Evolutionary conservation across 768 basidiomycete genomes (phyloP), one percentile per base, ranked within the genome.

Genomic region (Dioszegia crocea): DNA sequence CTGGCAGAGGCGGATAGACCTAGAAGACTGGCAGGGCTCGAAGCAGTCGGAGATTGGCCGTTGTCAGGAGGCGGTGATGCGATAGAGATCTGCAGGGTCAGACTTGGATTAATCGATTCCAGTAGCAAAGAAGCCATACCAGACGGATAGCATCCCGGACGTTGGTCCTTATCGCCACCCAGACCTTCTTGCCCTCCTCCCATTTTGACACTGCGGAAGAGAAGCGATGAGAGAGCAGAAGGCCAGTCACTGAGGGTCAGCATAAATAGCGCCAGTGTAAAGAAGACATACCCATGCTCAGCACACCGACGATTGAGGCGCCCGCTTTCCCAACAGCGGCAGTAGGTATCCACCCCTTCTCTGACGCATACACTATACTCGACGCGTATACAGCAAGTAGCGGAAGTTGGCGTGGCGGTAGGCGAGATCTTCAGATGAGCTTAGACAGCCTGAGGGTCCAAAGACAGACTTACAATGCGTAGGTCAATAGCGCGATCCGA

Each of bases 151-250:
- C 76, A 61, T 74, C 71, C 26, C 74, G 27, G 9, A 75, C 66
- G 24, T 64, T 60, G 1, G 59, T 63, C 24, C 68, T 59, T 0
- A 75, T 59, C 24, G 53, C 70, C 17, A 67, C 63, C 76, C 76
- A 77, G 0, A 71, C 66, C 49, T 67, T 68, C 53, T 70, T 74
- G 4, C 76, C 76, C 36, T 73, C 69, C 19, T 74, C 71, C 74
- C 74, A 77, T 49, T 73, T 74, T 0, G 64, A 56, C 10, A 75
- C 60, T 0, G 76, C 74, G 2, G 65, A 61, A 6, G 68, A 74
- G 43, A 71, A 72, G 4, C 71, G 57, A 60, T 77, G 75, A 19
- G 67, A 70, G 16, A 77, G 58, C 14, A 77, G 53, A 39, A 77
- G 59, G 6, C 74, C 74, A 19, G 69, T 74, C 12, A 75, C 74